phyloP scores from a whole-genome alignment of 2,329 filamentous ascomycete species.

The Aspergillus sp. region DNA sequence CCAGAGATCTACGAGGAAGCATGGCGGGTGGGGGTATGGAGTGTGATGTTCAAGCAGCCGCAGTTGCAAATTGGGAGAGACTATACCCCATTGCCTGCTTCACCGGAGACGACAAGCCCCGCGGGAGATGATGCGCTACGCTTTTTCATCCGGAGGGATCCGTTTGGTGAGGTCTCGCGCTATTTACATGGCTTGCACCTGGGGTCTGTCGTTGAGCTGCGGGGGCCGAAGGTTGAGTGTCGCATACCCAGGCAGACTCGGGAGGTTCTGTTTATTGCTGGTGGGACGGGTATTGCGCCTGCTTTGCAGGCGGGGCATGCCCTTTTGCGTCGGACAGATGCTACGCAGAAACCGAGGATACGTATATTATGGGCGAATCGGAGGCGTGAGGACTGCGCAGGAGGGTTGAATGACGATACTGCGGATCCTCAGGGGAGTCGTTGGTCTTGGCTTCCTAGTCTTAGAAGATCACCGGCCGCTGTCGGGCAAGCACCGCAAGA shows the following conservation, averaged over 20 bases:
- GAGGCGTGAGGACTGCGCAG: constrained; percentile 55
- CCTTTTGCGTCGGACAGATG: constrained; percentile 36
- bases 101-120: constrained; percentile 15
- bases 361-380: constrained; percentile 78
- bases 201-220: constrained; percentile 61
- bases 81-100: constrained; percentile 70
- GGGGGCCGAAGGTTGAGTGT: constrained; percentile 70
- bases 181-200: constrained; percentile 62
- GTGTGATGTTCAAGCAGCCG: constrained; percentile 88
- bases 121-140: constrained; percentile 45
- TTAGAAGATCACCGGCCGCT: constrained; percentile 15
- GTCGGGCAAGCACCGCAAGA: not conserved
- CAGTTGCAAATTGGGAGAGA: constrained; percentile 83
- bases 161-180: constrained; percentile 73
- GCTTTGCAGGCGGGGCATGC: constrained; percentile 71
- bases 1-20: constrained; percentile 38
- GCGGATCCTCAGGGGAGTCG: constrained; percentile 2
- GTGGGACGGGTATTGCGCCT: constrained; percentile 85
- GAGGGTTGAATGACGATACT: constrained; percentile 47
- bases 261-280: constrained; percentile 73
- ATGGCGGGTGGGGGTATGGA: constrained; percentile 66
- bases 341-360: constrained; percentile 41
- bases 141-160: constrained; percentile 70
- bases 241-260: constrained; percentile 47
- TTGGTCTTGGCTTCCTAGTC: constrained; percentile 24